Evolutionary conservation across 2,329 filamentous ascomycete species (phyloP).

Genomic region (Neonectria coccinea): DNA sequence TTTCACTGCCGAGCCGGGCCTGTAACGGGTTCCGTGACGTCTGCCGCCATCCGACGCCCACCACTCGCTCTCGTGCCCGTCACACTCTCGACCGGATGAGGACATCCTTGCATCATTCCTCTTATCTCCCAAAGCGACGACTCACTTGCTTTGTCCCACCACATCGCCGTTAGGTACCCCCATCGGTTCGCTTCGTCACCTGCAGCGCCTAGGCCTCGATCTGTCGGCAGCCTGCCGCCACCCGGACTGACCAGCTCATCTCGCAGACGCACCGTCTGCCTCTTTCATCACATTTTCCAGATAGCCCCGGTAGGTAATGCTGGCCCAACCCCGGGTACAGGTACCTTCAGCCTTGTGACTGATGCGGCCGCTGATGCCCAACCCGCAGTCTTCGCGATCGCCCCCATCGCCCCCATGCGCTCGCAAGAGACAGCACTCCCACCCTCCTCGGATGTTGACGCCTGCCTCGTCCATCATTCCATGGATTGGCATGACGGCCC

Average conservation of each 20-base stretch:
- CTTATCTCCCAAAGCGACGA: conserved; percentile 14
- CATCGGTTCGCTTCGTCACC: conserved; percentile 30
- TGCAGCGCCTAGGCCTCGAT: conserved; percentile 36
- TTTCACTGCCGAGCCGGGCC: conserved; percentile 34
- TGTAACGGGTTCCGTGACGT: conserved; percentile 37
- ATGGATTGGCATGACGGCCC: conserved; percentile 1
- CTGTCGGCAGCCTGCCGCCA: conserved; percentile 43
- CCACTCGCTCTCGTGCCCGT: conserved; percentile 25
- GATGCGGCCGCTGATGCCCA: conserved; percentile 48
- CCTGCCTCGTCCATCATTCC: conserved; percentile 11
- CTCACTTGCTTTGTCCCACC: conserved; percentile 30
- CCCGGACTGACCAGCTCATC: conserved; percentile 49
- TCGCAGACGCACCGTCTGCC: conserved; percentile 50
- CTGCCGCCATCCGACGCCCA: conserved; percentile 25
- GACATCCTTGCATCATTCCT: conserved; percentile 20
- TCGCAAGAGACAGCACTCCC: conserved; percentile 24
- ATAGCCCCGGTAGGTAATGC: conserved; percentile 31
- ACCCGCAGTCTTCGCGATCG: conserved; percentile 35
- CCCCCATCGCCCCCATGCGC: conserved; percentile 26
- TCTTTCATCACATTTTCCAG: conserved; percentile 36
- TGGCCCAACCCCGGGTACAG: conserved; percentile 28
- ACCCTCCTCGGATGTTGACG: conserved; percentile 16
- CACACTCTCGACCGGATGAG: conserved; percentile 17
- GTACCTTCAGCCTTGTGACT: conserved; percentile 37
- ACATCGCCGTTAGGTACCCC: conserved; percentile 33